phyloP scores from a whole-genome alignment of 176 grass and related monocot genomes.

The Musa acuminata region DNA sequence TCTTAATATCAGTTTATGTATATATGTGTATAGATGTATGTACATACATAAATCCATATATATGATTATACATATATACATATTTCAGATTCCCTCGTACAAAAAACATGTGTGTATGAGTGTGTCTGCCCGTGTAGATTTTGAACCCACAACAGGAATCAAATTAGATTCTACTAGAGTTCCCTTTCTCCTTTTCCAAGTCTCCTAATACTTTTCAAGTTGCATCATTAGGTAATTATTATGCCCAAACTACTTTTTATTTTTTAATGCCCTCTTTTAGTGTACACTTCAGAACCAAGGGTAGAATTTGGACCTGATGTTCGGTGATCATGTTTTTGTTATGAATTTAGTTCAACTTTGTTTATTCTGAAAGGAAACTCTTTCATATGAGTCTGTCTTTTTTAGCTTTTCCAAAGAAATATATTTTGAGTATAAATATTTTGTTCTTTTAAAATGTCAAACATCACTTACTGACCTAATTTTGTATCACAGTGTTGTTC shows the following conservation, averaged over 20 bases:
- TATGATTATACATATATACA: not conserved
- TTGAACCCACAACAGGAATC: not conserved
- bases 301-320: too few species aligned
- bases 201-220: not conserved
- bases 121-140: not conserved
- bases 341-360: not conserved
- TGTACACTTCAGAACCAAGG: too few species aligned
- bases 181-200: not conserved
- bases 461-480: not conserved
- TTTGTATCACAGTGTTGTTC: slow-evolving; percentile 50
- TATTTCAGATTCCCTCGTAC: not conserved
- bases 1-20: too few species aligned
- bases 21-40: not conserved
- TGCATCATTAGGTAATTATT: not conserved
- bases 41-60: not conserved
- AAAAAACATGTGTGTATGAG: not conserved
- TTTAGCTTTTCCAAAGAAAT: not conserved
- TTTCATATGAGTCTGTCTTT: not conserved
- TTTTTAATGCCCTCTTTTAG: too few species aligned
- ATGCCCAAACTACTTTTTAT: too few species aligned
- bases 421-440: not conserved
- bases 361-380: not conserved
- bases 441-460: not conserved
- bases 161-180: not conserved
- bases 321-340: too few species aligned